Evolutionary conservation across 331 rosid species (phyloP).

Genomic region (Spiraea crenata): DNA sequence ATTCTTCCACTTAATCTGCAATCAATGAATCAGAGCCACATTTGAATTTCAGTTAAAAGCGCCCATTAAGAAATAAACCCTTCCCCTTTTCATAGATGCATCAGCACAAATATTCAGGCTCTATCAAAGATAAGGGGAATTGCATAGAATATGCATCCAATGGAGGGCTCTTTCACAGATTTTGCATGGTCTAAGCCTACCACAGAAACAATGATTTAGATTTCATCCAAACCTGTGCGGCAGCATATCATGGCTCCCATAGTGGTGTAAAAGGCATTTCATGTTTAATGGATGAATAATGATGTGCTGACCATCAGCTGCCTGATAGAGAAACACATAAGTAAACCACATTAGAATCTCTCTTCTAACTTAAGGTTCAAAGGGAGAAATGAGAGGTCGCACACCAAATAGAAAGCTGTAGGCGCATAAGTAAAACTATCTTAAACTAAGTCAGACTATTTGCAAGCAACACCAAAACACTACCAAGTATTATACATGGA

Average conservation of each 20-base stretch:
- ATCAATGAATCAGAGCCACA: slow-evolving; percentile 6
- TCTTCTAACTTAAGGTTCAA: neutral
- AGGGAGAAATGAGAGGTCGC: neutral
- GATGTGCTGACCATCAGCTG: slow-evolving; percentile 91
- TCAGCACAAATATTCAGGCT: neutral
- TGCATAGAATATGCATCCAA: neutral
- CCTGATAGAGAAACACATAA: slow-evolving; percentile 59
- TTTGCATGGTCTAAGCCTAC: slow-evolving; percentile 10
- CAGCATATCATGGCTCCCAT: slow-evolving; percentile 72
- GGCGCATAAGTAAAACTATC: too few relatives aligned
- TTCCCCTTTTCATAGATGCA: neutral
- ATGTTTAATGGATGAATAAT: slow-evolving; percentile 90
- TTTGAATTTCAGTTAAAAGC: neutral
- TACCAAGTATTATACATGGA: neutral
- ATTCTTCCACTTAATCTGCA: slow-evolving; percentile 83
- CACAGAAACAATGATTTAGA: slow-evolving; percentile 14
- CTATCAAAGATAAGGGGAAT: neutral
- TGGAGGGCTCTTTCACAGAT: neutral
- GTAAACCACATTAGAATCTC: slow-evolving; percentile 14
- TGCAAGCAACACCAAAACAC: neutral
- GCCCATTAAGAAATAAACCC: neutral
- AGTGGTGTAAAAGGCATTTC: slow-evolving; percentile 86
- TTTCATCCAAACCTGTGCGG: slow-evolving; percentile 66
- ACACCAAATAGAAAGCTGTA: neutral
- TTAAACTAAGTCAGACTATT: neutral